Evolutionary conservation across 306 rosid genomes (phyloP).

Genomic region (Cicer pinnatifidum): DNA sequence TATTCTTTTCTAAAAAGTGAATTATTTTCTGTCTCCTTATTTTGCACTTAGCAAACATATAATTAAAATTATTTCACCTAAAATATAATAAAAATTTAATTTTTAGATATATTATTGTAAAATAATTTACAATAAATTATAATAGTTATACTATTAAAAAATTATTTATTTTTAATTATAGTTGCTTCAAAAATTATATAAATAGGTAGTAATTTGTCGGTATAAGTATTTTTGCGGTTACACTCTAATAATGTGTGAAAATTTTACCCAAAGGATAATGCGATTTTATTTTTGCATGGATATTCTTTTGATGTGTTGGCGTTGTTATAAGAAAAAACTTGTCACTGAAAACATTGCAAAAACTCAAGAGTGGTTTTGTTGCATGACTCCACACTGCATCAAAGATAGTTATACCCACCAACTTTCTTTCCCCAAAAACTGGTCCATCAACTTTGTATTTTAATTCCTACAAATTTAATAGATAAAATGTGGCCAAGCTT

Average conservation of each 20-base stretch:
- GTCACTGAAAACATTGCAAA: slow-evolving; percentile 37
- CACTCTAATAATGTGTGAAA: too few relatives aligned
- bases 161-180: too few relatives aligned
- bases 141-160: too few relatives aligned
- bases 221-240: too few relatives aligned
- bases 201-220: too few relatives aligned
- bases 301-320: slow-evolving; percentile 53
- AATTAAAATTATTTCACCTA: background rate
- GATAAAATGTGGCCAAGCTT: slow-evolving; percentile 21
- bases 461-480: background rate
- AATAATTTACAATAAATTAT: too few relatives aligned
- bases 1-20: too few relatives aligned
- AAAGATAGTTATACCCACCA: slow-evolving; percentile 59
- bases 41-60: background rate
- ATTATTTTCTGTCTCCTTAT: background rate
- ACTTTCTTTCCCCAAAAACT: slow-evolving; percentile 50
- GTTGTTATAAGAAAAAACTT: slow-evolving; percentile 32
- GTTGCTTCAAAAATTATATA: too few relatives aligned
- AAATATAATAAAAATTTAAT: background rate
- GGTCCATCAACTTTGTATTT: slow-evolving; percentile 66
- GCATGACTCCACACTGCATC: slow-evolving; percentile 54
- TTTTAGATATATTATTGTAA: too few relatives aligned
- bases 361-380: slow-evolving; percentile 56
- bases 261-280: background rate
- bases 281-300: slow-evolving; percentile 18